Evolutionary conservation across 2,329 filamentous ascomycete genomes (phyloP).

Genomic region (Alternaria sp.): DNA sequence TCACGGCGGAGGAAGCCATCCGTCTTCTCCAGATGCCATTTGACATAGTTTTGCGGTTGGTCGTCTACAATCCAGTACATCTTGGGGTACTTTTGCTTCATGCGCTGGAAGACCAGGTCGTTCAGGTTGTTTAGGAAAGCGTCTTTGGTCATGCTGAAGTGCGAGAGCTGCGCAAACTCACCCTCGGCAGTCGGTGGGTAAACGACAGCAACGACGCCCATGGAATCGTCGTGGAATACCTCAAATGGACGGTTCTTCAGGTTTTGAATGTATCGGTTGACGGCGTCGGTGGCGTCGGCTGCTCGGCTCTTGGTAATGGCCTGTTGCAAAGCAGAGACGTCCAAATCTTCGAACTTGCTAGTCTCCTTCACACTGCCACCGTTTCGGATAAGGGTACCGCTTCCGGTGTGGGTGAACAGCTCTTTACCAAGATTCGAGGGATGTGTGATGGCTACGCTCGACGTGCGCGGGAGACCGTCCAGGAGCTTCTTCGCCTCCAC

Average conservation of each 20-base stretch:
- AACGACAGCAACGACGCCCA: constrained; percentile 92
- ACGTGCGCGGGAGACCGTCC: constrained; percentile 85
- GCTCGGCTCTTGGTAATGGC: constrained; percentile 83
- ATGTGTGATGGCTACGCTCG: constrained; percentile 96
- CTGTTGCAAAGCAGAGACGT: constrained; percentile 79
- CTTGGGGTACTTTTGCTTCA: constrained; percentile 92
- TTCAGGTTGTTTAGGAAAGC: constrained; percentile 95
- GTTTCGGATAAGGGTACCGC: constrained; percentile 88
- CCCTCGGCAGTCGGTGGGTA: constrained; percentile 74
- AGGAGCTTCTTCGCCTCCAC: constrained; percentile 95
- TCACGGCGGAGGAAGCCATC: constrained; percentile 87
- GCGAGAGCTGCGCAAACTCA: constrained; percentile 81
- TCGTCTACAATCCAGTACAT: constrained; percentile 96
- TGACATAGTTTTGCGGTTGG: constrained; percentile 90
- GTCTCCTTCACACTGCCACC: constrained; percentile 87
- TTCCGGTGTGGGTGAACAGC: constrained; percentile 93
- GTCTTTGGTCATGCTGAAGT: constrained; percentile 90
- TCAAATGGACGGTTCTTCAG: constrained; percentile 82
- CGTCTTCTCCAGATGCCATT: constrained; percentile 96
- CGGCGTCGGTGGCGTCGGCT: constrained; percentile 80
- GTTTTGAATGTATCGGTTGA: constrained; percentile 85
- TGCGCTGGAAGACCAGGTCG: constrained; percentile 91
- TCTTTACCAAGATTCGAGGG: constrained; percentile 96
- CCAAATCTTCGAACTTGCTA: constrained; percentile 76
- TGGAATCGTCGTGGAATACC: constrained; percentile 91